These are phyloP conservation scores for Athelia sp. DNA, from an alignment of 1,284 basidiomycete species.

Conservation along the genomic window DNA sequence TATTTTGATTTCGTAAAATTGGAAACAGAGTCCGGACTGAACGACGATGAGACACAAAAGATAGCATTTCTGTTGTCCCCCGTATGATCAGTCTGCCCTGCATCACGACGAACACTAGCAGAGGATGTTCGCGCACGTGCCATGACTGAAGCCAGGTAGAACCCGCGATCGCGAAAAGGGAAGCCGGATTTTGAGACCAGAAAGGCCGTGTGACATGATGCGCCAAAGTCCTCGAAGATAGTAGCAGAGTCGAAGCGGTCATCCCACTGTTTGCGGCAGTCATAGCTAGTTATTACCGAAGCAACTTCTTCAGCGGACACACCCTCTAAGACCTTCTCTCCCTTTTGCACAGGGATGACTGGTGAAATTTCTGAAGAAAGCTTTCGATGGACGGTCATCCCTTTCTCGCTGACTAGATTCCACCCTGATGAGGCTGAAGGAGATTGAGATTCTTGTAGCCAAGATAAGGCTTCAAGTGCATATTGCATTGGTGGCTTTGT, in stretches of 20 bases:
- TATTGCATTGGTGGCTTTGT: constrained; percentile 69
- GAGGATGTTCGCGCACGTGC: constrained; percentile 51
- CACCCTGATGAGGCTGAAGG: constrained; percentile 69
- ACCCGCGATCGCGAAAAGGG: constrained; percentile 88
- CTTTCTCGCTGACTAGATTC: constrained; percentile 80
- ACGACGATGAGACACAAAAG: constrained; percentile 75
- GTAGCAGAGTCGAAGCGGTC: constrained; percentile 70
- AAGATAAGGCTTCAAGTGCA: constrained; percentile 75
- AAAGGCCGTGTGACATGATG: constrained; percentile 69
- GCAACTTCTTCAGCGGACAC: constrained; percentile 91
- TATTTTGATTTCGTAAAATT: constrained; percentile 64
- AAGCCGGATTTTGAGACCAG: constrained; percentile 74
- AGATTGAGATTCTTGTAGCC: constrained; percentile 72
- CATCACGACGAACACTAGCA: constrained; percentile 29
- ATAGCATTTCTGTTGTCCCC: constrained; percentile 47
- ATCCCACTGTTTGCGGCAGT: constrained; percentile 82
- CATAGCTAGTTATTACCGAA: constrained; percentile 64
- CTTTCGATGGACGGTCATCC: constrained; percentile 75
- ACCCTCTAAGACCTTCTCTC: constrained; percentile 91
- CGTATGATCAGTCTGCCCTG: constrained; percentile 21
- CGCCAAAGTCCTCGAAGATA: constrained; percentile 79
- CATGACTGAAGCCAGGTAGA: constrained; percentile 75
- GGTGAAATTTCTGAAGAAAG: constrained; percentile 75
- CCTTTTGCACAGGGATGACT: constrained; percentile 81
- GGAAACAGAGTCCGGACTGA: constrained; percentile 57